These are phyloP conservation scores for Dactylorhiza incarnata DNA, from an alignment of 106 monocot species.

Conservation along the genomic window DNA sequence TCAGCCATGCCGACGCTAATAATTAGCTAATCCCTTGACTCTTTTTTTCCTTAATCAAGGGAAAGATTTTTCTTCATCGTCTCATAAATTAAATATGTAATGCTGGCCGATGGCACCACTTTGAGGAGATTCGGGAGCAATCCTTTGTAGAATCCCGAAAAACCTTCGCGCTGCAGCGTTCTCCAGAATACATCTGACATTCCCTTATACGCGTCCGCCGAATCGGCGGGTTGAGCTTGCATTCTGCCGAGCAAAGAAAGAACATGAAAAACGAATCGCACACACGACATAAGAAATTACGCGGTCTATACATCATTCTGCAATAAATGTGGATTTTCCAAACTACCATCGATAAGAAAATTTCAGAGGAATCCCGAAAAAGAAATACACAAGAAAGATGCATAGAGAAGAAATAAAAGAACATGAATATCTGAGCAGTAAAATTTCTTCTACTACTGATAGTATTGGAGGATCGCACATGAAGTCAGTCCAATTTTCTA, in stretches of 20 bases:
- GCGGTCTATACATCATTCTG: neutral
- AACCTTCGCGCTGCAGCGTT: constrained; percentile 66
- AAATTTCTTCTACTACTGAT: no score
- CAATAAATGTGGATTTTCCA: no score
- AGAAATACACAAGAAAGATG: no score
- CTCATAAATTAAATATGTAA: constrained; percentile 89
- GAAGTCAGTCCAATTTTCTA: no score
- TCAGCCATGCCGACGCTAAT: constrained; percentile 27
- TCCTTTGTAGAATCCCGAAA: constrained; percentile 90
- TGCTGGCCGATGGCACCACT: constrained; percentile 92
- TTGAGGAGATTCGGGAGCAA: constrained; percentile 89
- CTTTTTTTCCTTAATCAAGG: constrained; percentile 45
- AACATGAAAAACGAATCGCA: neutral
- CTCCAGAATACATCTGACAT: constrained; percentile 86
- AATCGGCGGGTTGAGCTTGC: constrained; percentile 64
- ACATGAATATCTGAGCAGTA: no score
- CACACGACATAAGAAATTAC: neutral
- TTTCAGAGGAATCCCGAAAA: no score
- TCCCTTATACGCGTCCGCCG: constrained; percentile 46
- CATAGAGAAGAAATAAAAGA: no score
- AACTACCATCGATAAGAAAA: no score
- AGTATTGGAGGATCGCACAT: no score
- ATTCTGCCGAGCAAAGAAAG: constrained; percentile 38
- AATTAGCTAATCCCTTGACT: neutral
- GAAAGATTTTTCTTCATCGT: constrained; percentile 75